phyloP scores from a whole-genome alignment of 1,284 basidiomycete species.

The Dichomitus squalens region DNA sequence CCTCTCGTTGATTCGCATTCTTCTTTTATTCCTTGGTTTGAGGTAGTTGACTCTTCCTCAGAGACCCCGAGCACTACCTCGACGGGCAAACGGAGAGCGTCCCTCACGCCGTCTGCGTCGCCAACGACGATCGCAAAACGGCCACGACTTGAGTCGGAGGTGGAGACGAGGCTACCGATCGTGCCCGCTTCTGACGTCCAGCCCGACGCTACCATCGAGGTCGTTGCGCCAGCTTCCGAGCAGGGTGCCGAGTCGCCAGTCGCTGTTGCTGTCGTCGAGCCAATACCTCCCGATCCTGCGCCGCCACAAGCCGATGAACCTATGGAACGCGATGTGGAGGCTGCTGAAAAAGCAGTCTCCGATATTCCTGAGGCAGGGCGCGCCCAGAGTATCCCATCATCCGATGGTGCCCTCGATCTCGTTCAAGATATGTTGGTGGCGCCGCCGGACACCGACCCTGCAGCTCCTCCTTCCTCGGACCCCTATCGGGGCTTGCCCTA shows the following conservation, averaged over 20 bases:
- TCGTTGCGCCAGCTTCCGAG: neutral
- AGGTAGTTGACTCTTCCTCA: neutral
- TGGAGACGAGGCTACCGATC: neutral
- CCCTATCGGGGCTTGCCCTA: no score
- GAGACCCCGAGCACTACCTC: neutral
- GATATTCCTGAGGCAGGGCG: neutral
- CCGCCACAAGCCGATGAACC: neutral
- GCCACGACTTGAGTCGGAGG: constrained; percentile 8
- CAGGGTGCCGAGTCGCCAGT: neutral
- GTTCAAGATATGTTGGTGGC: constrained; percentile 3
- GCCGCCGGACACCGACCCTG: neutral
- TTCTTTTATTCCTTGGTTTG: neutral
- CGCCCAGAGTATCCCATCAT: constrained; percentile 5
- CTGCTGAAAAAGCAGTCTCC: neutral
- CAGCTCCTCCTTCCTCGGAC: neutral
- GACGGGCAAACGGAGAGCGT: constrained; percentile 13
- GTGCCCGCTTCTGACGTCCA: neutral
- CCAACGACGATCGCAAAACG: constrained; percentile 6
- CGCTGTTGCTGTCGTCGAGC: neutral
- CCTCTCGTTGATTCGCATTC: neutral
- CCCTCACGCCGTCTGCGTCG: neutral
- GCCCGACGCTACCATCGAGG: neutral
- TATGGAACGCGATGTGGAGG: neutral
- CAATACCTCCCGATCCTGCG: neutral
- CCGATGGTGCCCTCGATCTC: constrained; percentile 8